Evolutionary conservation across 2,329 filamentous ascomycete species (phyloP).

Genomic region (Microsporum ferrugineum): DNA sequence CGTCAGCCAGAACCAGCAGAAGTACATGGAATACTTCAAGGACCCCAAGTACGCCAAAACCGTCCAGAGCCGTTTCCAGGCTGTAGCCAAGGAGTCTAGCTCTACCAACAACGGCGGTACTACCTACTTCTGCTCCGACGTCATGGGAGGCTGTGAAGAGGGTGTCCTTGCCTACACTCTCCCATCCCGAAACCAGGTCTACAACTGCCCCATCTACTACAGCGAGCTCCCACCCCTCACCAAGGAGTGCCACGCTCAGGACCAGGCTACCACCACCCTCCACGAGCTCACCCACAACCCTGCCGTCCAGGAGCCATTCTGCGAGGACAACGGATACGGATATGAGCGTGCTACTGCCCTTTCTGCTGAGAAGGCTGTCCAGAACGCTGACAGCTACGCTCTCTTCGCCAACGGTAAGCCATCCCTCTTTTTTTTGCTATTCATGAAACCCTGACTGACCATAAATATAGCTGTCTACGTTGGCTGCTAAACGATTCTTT

Average conservation of each 20-base stretch:
- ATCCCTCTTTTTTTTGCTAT: not conserved
- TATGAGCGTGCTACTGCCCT: constrained; percentile 42
- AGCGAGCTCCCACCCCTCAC: constrained; percentile 38
- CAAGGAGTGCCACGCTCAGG: constrained; percentile 49
- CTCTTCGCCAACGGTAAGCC: constrained; percentile 42
- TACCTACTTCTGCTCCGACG: constrained; percentile 49
- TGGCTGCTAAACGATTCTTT: constrained; percentile 3
- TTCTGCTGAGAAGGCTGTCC: constrained; percentile 41
- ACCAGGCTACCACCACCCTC: constrained; percentile 53
- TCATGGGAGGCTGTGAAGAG: constrained; percentile 41
- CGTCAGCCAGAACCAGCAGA: constrained; percentile 45
- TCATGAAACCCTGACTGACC: not conserved
- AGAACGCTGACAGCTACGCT: constrained; percentile 54
- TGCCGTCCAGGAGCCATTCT: constrained; percentile 44
- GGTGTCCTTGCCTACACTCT: constrained; percentile 53
- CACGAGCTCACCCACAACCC: constrained; percentile 55
- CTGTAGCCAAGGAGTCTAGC: constrained; percentile 46
- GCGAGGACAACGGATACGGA: constrained; percentile 48
- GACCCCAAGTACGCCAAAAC: constrained; percentile 35
- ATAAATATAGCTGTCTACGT: constrained; percentile 4
- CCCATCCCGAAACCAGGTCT: constrained; percentile 44
- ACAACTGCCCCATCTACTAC: constrained; percentile 52
- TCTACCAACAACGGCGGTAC: constrained; percentile 40
- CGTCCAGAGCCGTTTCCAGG: constrained; percentile 43
- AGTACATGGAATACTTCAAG: constrained; percentile 49